Conservation (phyloP, 352 stramenopile species). For the Pythium biforme region DNA sequence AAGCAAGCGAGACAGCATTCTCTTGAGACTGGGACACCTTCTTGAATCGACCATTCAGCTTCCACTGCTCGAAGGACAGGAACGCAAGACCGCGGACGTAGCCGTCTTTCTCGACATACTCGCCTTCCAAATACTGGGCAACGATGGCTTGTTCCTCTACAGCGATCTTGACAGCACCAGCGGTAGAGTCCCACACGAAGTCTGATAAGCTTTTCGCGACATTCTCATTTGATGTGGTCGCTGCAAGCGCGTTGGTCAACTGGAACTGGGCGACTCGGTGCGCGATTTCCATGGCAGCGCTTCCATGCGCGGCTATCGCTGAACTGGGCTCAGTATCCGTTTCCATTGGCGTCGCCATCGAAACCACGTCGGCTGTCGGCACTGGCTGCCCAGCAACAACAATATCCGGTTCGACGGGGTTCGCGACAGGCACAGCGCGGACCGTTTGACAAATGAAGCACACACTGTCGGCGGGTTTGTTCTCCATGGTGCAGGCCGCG, state of each 20-base stretch:
- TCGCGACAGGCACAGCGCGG: constrained; percentile 40
- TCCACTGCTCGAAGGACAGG: constrained; percentile 44
- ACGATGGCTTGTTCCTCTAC: constrained; percentile 44
- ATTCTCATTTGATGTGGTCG: constrained; percentile 22
- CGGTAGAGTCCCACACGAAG: constrained; percentile 70
- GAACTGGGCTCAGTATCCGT: constrained; percentile 44
- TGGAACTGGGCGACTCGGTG: constrained; percentile 5
- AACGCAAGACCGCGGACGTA: constrained; percentile 56
- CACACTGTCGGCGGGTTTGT: constrained; percentile 42
- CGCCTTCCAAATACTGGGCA: constrained; percentile 66
- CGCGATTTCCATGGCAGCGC: constrained; percentile 1
- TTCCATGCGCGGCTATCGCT: neutral
- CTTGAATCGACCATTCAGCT: constrained; percentile 69
- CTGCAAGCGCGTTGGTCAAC: constrained; percentile 3
- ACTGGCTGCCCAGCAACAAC: constrained; percentile 36
- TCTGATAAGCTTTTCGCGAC: neutral
- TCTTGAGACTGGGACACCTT: constrained; percentile 64
- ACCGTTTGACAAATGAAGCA: constrained; percentile 77
- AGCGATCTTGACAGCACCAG: constrained; percentile 48
- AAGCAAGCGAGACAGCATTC: constrained; percentile 70
- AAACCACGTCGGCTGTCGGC: constrained; percentile 27
- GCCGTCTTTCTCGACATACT: constrained; percentile 72
- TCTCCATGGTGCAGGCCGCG: constrained; percentile 81
- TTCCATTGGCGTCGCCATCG: constrained; percentile 34
- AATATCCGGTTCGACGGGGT: constrained; percentile 33